Conservation (phyloP, 495 filamentous ascomycete species). For the Cryomyces antarcticus region DNA sequence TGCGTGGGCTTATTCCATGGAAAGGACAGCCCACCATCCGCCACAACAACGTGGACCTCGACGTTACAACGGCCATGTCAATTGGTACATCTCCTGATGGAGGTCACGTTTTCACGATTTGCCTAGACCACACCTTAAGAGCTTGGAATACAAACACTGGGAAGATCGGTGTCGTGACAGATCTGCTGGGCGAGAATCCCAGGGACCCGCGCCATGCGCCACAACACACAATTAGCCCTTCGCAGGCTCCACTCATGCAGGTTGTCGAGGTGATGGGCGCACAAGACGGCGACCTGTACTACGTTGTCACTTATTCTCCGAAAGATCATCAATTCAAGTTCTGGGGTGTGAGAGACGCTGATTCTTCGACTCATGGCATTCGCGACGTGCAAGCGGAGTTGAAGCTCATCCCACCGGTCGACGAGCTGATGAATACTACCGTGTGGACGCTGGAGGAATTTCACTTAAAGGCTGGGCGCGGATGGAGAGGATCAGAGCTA, state of each 20-base stretch:
- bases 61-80: conserved; percentile 40
- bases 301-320: conserved; percentile 73
- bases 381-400: conserved; percentile 45
- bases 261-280: conserved; percentile 38
- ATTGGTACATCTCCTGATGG: conserved; percentile 43
- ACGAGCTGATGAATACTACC: conserved; percentile 35
- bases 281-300: conserved; percentile 39
- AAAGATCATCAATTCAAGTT: conserved; percentile 83
- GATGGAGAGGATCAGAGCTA: conserved; percentile 36
- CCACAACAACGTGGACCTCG: conserved; percentile 44
- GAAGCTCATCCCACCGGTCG: conserved; percentile 43
- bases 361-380: conserved; percentile 39
- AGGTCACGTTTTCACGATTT: conserved; percentile 62
- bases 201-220: conserved; percentile 33
- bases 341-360: conserved; percentile 54
- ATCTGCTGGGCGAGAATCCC: conserved; percentile 40
- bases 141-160: conserved; percentile 68
- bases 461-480: conserved; percentile 33
- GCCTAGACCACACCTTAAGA: conserved; percentile 66
- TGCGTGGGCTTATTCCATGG: conserved; percentile 54
- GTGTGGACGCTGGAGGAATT: conserved; percentile 77
- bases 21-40: conserved; percentile 41
- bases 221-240: conserved; percentile 60
- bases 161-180: conserved; percentile 46
- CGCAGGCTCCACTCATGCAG: conserved; percentile 46